phyloP scores from a whole-genome alignment of 2,329 filamentous ascomycete species.

The Aspergillaceae sp. region DNA sequence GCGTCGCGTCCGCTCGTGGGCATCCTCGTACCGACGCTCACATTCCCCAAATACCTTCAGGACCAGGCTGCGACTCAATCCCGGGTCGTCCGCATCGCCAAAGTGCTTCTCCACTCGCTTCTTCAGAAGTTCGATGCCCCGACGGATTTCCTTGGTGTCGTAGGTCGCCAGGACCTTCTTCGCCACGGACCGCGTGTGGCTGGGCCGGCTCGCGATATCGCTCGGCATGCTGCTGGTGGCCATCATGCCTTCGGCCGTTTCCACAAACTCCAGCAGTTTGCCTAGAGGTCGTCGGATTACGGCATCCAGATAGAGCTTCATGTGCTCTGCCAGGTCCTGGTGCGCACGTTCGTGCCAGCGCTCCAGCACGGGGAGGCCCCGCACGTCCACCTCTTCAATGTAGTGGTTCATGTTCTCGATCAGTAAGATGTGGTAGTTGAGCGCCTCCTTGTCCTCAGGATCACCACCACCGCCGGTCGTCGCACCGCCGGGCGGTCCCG shows the following conservation, averaged over 20 bases:
- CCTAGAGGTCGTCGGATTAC: slow-evolving; percentile 84
- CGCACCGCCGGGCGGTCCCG: slow-evolving; percentile 38
- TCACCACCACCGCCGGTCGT: slow-evolving; percentile 42
- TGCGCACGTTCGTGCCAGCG: slow-evolving; percentile 74
- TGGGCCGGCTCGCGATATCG: slow-evolving; percentile 68
- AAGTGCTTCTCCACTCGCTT: slow-evolving; percentile 97
- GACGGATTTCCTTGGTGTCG: slow-evolving; percentile 75
- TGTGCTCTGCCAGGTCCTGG: slow-evolving; percentile 74
- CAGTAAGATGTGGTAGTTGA: slow-evolving; percentile 93
- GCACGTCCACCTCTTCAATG: slow-evolving; percentile 76
- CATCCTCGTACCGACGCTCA: slow-evolving; percentile 47
- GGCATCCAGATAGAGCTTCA: slow-evolving; percentile 75
- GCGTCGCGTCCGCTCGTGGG: slow-evolving; percentile 43
- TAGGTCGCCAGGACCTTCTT: slow-evolving; percentile 77
- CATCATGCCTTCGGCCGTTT: slow-evolving; percentile 70
- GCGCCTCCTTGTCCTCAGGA: slow-evolving; percentile 85
- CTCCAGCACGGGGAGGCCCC: slow-evolving; percentile 64
- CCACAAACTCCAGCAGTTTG: slow-evolving; percentile 83
- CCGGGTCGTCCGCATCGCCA: slow-evolving; percentile 73
- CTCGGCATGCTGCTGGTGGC: slow-evolving; percentile 48
- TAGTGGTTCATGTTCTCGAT: slow-evolving; percentile 99
- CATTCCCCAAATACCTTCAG: slow-evolving; percentile 53
- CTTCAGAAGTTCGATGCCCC: slow-evolving; percentile 79
- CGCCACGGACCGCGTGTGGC: slow-evolving; percentile 71
- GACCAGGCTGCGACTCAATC: slow-evolving; percentile 52